These are phyloP conservation scores for Fusarium tanahbumbuense DNA, from an alignment of 2,329 filamentous ascomycete genomes.

Conservation along the genomic window DNA sequence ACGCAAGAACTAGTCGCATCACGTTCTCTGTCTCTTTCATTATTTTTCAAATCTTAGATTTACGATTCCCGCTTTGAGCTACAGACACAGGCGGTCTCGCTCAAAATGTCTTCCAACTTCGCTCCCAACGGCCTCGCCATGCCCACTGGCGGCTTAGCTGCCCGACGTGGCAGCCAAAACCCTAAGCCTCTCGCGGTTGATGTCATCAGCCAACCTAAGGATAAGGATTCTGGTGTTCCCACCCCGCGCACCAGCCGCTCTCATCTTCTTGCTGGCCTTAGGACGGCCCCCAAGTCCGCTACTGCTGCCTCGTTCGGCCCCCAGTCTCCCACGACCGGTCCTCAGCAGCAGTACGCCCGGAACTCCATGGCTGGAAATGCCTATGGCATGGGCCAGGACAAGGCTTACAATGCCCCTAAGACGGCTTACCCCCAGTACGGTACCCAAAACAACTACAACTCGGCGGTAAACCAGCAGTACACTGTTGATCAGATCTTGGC, in stretches of 20 bases:
- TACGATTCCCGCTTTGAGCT: slow-evolving; percentile 54
- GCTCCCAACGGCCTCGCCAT: slow-evolving; percentile 77
- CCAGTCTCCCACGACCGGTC: slow-evolving; percentile 65
- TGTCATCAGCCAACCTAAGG: slow-evolving; percentile 74
- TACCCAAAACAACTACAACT: slow-evolving; percentile 50
- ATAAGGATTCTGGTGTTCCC: slow-evolving; percentile 73
- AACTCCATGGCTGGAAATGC: slow-evolving; percentile 59
- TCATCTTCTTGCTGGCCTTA: slow-evolving; percentile 90
- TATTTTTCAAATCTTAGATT: slow-evolving; percentile 25
- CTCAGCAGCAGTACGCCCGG: slow-evolving; percentile 57
- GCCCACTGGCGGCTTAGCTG: slow-evolving; percentile 84
- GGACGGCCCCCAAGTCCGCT: slow-evolving; percentile 91
- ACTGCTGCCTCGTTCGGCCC: slow-evolving; percentile 78
- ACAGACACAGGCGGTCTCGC: slow-evolving; percentile 99
- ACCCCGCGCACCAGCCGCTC: slow-evolving; percentile 95
- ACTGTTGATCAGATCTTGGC: slow-evolving; percentile 90
- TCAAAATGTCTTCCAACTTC: slow-evolving; percentile 98
- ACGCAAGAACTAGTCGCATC: slow-evolving; percentile 29
- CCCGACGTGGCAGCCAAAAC: slow-evolving; percentile 83
- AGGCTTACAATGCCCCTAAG: slow-evolving; percentile 64
- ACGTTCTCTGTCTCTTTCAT: slow-evolving; percentile 39
- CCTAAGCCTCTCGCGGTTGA: slow-evolving; percentile 91
- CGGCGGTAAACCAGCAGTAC: slow-evolving; percentile 63
- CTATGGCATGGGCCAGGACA: slow-evolving; percentile 59
- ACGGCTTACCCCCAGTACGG: slow-evolving; percentile 66